phyloP scores from a whole-genome alignment of 2,329 filamentous ascomycete genomes.

The Xylaria digitata region DNA sequence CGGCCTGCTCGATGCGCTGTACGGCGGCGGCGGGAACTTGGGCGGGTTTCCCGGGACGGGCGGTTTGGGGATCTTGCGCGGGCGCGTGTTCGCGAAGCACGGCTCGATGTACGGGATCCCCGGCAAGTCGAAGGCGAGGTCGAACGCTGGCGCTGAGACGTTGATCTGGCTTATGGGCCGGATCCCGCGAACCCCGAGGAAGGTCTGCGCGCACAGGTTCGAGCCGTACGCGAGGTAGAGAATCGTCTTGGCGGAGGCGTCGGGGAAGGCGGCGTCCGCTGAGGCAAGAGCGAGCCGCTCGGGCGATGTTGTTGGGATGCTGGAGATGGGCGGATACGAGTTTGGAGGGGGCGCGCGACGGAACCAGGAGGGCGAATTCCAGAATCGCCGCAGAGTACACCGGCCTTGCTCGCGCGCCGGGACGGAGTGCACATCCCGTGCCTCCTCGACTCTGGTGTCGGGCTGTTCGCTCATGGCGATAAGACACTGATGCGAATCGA shows the following conservation, averaged over 20 bases:
- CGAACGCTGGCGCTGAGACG: constrained; percentile 81
- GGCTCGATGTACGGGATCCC: constrained; percentile 89
- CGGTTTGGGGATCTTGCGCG: constrained; percentile 64
- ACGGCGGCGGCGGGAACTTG: constrained; percentile 47
- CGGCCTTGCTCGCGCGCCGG: constrained; percentile 36
- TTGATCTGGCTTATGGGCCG: constrained; percentile 83
- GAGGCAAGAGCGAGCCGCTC: constrained; percentile 54
- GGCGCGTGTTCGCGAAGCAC: constrained; percentile 86
- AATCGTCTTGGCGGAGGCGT: constrained; percentile 60
- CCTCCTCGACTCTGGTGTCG: constrained; percentile 36
- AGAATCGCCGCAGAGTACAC: constrained; percentile 35
- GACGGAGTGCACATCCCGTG: constrained; percentile 2
- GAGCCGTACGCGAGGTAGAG: constrained; percentile 92
- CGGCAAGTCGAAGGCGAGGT: constrained; percentile 85
- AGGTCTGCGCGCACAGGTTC: constrained; percentile 84
- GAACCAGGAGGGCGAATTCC: constrained; percentile 32
- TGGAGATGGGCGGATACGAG: constrained; percentile 46
- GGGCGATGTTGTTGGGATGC: constrained; percentile 53
- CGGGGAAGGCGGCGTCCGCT: constrained; percentile 40
- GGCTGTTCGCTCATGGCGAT: constrained; percentile 27
- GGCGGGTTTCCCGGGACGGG: constrained; percentile 40
- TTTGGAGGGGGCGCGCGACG: constrained; percentile 19
- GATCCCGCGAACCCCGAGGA: constrained; percentile 81
- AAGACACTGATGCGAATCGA: neutral
- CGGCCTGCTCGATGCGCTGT: constrained; percentile 41